phyloP scores from a whole-genome alignment of 441 rosid genomes.

The Theobroma grandiflorum region DNA sequence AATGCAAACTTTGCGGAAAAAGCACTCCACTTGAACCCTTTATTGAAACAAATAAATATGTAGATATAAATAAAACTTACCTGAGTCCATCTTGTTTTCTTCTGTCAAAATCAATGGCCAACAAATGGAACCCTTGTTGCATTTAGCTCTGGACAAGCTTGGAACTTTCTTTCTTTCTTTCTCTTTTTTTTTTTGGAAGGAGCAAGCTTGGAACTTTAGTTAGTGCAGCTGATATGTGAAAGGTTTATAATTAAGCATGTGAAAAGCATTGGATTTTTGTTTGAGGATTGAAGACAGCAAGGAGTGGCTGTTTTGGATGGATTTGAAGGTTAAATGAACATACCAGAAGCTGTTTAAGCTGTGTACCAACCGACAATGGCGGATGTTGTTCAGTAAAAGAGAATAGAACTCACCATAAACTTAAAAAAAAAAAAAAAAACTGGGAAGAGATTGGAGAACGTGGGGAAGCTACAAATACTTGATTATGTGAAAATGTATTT shows the following conservation, averaged over 20 bases:
- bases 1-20: not conserved
- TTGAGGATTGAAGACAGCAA: slow-evolving; percentile 20
- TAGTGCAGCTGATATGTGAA: not conserved
- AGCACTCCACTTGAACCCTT: not conserved
- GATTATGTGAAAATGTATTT: slow-evolving; percentile 16
- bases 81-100: not conserved
- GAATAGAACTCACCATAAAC: not conserved
- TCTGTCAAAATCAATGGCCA: slow-evolving; percentile 1
- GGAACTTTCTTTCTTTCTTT: not conserved
- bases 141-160: slow-evolving; percentile 3
- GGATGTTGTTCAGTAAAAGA: slow-evolving; percentile 40
- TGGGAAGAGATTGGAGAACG: slow-evolving; percentile 20
- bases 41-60: not conserved
- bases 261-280: not conserved
- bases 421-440: slow-evolving; percentile 5
- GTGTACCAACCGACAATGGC: slow-evolving; percentile 39
- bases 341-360: slow-evolving; percentile 36
- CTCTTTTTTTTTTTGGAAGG: too few relatives aligned
- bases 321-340: slow-evolving; percentile 41
- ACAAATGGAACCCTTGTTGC: slow-evolving; percentile 17
- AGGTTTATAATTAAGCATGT: not conserved
- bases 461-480: not conserved
- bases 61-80: not conserved
- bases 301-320: slow-evolving; percentile 38
- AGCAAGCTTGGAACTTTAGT: not conserved